A percentile compares a stretch with the other conserved stretches of the same genome.
Evolutionary conservation across 257 asterid species (phyloP).

Genomic region (Solanum gracilifrons): DNA sequence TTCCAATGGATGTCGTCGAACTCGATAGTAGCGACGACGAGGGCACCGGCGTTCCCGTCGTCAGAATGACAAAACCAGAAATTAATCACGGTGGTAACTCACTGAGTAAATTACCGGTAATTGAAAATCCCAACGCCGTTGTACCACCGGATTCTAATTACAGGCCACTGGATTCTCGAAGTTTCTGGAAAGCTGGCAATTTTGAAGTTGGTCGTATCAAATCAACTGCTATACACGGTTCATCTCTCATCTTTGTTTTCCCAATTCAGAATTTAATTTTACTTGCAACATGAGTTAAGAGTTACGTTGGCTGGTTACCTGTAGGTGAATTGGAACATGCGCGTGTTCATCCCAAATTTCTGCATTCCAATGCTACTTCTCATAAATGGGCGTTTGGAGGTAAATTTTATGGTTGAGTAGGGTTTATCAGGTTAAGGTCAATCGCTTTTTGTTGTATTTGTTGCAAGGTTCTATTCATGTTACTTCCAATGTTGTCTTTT

Average conservation of each 20-base stretch:
- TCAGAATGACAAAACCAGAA: not conserved
- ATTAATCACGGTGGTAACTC: constrained; percentile 4
- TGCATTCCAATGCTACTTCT: constrained; percentile 92
- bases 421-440: not conserved
- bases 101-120: constrained; percentile 16
- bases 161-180: constrained; percentile 42
- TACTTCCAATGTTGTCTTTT: not conserved
- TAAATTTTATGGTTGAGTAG: constrained; percentile 2
- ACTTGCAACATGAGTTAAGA: not conserved
- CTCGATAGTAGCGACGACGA: constrained; percentile 79
- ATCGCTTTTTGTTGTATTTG: not conserved
- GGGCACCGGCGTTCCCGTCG: constrained; percentile 2
- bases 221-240: constrained; percentile 28
- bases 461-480: not conserved
- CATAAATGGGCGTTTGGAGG: constrained; percentile 99
- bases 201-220: constrained; percentile 38
- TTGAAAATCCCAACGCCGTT: constrained; percentile 8
- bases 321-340: constrained; percentile 87
- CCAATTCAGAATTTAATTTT: not conserved
- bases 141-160: constrained; percentile 11
- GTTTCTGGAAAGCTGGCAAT: constrained; percentile 96
- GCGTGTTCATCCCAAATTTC: constrained; percentile 88
- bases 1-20: constrained; percentile 42
- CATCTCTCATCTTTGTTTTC: not conserved
- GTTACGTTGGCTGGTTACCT: not conserved